Conservation (phyloP, 2,329 filamentous ascomycete genomes). For the Trichoderma sp. region DNA sequence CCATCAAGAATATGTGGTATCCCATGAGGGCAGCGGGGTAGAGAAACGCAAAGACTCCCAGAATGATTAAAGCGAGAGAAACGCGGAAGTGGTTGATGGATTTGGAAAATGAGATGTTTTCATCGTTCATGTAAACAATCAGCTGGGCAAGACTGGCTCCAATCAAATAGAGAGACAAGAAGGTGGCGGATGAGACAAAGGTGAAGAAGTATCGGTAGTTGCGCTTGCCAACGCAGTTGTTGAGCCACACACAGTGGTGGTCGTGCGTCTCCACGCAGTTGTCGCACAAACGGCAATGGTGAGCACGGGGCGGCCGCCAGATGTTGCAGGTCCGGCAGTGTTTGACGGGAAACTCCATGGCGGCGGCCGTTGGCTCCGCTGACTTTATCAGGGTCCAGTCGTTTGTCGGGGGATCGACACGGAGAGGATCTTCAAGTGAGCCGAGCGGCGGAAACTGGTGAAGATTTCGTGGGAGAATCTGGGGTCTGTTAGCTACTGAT, state of each 20-base stretch:
- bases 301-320: conserved; percentile 92
- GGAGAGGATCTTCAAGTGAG: conserved; percentile 77
- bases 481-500: conserved; percentile 27
- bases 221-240: conserved; percentile 94
- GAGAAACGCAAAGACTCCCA: conserved; percentile 70
- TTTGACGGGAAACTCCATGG: conserved; percentile 97
- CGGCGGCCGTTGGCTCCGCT: conserved; percentile 70
- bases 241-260: conserved; percentile 98
- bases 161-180: conserved; percentile 75
- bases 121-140: conserved; percentile 66
- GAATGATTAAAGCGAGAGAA: conserved; percentile 86
- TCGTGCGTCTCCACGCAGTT: conserved; percentile 97
- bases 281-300: conserved; percentile 95
- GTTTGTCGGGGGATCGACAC: conserved; percentile 80
- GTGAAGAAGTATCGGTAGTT: conserved; percentile 98
- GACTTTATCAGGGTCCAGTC: conserved; percentile 94
- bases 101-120: conserved; percentile 65
- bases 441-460: conserved; percentile 81
- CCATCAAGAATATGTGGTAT: conserved; percentile 91
- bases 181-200: conserved; percentile 78
- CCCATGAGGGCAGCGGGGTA: conserved; percentile 83
- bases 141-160: conserved; percentile 80
- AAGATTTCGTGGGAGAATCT: conserved; percentile 91
- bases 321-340: conserved; percentile 98
- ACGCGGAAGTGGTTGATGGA: conserved; percentile 73